phyloP scores from a whole-genome alignment of 345 rosid species.

The Psidium guajava region DNA sequence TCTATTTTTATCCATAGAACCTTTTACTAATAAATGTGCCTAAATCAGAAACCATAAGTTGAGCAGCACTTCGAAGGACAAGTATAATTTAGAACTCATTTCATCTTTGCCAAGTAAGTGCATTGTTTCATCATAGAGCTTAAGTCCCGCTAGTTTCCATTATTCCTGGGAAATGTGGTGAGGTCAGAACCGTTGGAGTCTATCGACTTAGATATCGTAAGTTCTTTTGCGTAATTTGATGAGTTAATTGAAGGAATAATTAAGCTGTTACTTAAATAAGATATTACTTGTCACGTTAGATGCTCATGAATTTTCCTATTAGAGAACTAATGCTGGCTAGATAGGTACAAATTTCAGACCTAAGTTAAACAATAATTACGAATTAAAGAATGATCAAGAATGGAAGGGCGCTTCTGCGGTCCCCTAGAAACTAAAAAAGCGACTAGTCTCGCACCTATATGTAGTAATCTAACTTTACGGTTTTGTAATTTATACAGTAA shows the following conservation, averaged over 20 bases:
- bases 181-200: background rate
- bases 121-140: background rate
- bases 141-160: background rate
- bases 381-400: background rate
- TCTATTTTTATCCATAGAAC: too few species aligned
- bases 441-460: too few species aligned
- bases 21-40: too few species aligned
- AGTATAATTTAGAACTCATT: background rate
- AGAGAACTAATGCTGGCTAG: background rate
- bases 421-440: background rate
- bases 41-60: background rate
- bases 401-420: background rate
- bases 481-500: background rate
- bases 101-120: background rate
- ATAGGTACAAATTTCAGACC: background rate
- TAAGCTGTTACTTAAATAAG: background rate
- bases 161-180: background rate
- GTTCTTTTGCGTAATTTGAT: background rate
- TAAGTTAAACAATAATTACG: background rate
- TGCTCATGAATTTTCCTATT: background rate
- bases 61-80: background rate
- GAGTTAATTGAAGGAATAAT: background rate
- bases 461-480: too few species aligned
- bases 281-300: background rate
- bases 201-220: background rate